Conservation (phyloP, 768 basidiomycete species). For the Leucosporidium creatinivorum region DNA sequence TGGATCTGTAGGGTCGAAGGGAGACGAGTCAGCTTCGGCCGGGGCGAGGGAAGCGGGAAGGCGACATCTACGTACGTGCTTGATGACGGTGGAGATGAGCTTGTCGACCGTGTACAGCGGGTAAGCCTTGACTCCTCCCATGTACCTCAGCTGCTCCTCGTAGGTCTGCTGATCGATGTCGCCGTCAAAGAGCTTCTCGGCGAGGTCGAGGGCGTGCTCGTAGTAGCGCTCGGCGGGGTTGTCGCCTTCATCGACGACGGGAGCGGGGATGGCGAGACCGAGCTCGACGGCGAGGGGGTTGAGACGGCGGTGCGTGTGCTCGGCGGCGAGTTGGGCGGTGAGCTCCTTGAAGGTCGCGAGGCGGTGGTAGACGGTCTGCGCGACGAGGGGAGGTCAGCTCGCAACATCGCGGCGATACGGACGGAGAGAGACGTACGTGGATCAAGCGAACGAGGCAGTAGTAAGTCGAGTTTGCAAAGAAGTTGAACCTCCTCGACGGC, state of each 20-base stretch:
- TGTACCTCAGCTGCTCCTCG: slow-evolving; percentile 94
- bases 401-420: background rate
- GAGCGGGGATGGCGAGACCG: slow-evolving; percentile 65
- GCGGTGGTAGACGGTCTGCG: slow-evolving; percentile 80
- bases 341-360: slow-evolving; percentile 77
- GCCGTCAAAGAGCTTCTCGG: slow-evolving; percentile 86
- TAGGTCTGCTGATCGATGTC: slow-evolving; percentile 83
- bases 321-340: slow-evolving; percentile 56
- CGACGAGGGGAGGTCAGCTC: background rate
- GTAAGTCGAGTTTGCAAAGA: slow-evolving; percentile 87
- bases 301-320: slow-evolving; percentile 44
- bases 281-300: slow-evolving; percentile 41
- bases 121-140: slow-evolving; percentile 87
- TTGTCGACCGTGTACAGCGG: slow-evolving; percentile 90
- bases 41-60: background rate
- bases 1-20: slow-evolving; percentile 58
- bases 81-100: slow-evolving; percentile 79
- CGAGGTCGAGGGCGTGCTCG: slow-evolving; percentile 77
- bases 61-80: slow-evolving; percentile 59
- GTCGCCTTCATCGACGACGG: slow-evolving; percentile 30
- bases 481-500: slow-evolving; percentile 53
- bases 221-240: slow-evolving; percentile 65
- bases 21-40: slow-evolving; percentile 50
- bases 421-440: slow-evolving; percentile 56
- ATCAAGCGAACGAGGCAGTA: slow-evolving; percentile 82